phyloP scores from a whole-genome alignment of 108 stramenopile genomes.

The Pseudonitzschia multiseries region DNA sequence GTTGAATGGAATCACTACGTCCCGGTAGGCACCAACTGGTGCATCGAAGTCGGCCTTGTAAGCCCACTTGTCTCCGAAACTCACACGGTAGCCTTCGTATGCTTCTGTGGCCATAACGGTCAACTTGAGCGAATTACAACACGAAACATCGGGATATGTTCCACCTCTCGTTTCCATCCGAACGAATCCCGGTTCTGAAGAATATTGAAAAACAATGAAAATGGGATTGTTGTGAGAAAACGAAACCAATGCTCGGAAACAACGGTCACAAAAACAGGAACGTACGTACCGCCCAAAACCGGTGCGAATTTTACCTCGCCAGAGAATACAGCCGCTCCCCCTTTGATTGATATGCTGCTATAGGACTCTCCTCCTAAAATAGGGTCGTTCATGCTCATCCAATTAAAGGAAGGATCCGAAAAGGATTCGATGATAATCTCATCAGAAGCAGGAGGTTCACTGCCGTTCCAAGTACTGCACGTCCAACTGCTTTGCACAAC shows the following conservation, averaged over 20 bases:
- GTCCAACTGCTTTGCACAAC: background rate
- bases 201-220: background rate
- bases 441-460: background rate
- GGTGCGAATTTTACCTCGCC: conserved; percentile 43
- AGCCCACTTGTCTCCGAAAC: conserved; percentile 41
- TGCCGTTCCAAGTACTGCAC: background rate
- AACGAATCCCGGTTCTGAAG: conserved; percentile 47
- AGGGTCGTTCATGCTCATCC: conserved; percentile 49
- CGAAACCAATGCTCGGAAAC: no score
- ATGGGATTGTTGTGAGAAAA: background rate
- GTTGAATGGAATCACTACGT: conserved; percentile 35
- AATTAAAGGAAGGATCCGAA: conserved; percentile 20
- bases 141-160: conserved; percentile 38
- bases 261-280: no score
- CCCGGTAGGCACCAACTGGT: conserved; percentile 21
- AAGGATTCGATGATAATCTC: conserved; percentile 42
- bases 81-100: conserved; percentile 39
- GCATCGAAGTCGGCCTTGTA: conserved; percentile 36
- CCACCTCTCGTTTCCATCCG: conserved; percentile 16
- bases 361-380: conserved; percentile 51
- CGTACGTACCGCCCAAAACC: conserved; percentile 25
- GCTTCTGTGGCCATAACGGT: conserved; percentile 16
- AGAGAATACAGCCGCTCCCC: conserved; percentile 29
- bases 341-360: conserved; percentile 28
- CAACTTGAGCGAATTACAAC: conserved; percentile 32